Percentiles rank a stretch among this genome's conserved stretches.
Conservation (phyloP, 495 filamentous ascomycete genomes). For the Talaromyces borbonicus region DNA sequence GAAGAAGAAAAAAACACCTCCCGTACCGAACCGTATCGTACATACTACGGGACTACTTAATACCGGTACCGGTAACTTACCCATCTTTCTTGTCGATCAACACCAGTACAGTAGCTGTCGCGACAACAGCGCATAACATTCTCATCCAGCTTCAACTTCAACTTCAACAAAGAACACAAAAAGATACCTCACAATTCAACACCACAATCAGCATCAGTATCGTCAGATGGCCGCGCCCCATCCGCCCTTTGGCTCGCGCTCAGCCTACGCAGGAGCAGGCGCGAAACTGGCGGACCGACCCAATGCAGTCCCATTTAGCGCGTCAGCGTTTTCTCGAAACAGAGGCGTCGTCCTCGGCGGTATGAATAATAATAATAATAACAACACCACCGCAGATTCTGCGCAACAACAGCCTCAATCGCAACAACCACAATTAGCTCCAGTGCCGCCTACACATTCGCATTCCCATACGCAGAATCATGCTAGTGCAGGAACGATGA, state of each 20-base stretch:
- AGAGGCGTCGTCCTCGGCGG: constrained; percentile 18
- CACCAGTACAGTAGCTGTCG: no score
- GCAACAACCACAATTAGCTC: constrained; percentile 17
- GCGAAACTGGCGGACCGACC: constrained; percentile 40
- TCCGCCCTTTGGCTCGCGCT: constrained; percentile 41
- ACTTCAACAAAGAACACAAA: neutral
- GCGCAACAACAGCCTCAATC: constrained; percentile 7
- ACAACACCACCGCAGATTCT: constrained; percentile 20
- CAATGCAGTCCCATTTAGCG: constrained; percentile 37
- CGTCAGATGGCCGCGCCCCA: constrained; percentile 29
- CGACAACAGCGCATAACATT: no score
- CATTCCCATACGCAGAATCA: constrained; percentile 29
- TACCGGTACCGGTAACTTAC: no score
- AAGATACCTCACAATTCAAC: neutral
- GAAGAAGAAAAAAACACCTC: no score
- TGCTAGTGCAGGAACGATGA: constrained; percentile 11
- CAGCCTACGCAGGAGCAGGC: constrained; percentile 29
- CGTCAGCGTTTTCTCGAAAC: constrained; percentile 35
- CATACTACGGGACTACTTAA: no score
- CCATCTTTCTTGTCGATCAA: no score
- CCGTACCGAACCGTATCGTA: no score
- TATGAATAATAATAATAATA: constrained; percentile 2
- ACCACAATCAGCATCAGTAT: no score
- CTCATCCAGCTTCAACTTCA: no score
- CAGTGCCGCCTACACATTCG: constrained; percentile 17